These are phyloP conservation scores for Kwoniella botswanensis DNA, from an alignment of 768 basidiomycete genomes.

Conservation along the genomic window DNA sequence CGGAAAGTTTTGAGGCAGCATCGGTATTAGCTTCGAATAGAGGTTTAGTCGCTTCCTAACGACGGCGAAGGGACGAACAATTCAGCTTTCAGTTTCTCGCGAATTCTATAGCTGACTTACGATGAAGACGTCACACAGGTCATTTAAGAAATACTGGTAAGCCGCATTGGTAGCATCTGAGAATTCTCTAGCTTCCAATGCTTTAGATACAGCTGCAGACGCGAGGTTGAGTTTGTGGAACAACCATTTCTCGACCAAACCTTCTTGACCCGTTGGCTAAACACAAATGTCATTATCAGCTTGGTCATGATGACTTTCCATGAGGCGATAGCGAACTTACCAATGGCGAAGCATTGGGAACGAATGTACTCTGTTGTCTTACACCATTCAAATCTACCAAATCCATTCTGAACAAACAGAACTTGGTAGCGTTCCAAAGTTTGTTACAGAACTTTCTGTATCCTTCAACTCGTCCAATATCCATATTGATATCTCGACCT, in stretches of 20 bases:
- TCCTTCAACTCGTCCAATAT: conserved; percentile 93
- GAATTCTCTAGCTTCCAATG: conserved; percentile 82
- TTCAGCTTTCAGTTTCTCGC: not conserved
- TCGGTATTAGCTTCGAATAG: conserved; percentile 81
- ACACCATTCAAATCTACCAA: conserved; percentile 58
- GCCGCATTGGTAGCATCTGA: conserved; percentile 83
- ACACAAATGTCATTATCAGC: conserved; percentile 8
- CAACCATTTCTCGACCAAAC: conserved; percentile 92
- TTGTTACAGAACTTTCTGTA: conserved; percentile 99
- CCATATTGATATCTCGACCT: conserved; percentile 97
- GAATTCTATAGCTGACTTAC: conserved; percentile 61
- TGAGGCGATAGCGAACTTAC: conserved; percentile 59
- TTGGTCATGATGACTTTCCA: not conserved
- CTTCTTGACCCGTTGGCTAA: conserved; percentile 86
- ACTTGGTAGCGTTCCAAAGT: conserved; percentile 98
- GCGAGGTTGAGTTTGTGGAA: conserved; percentile 90
- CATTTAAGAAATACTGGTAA: conserved; percentile 97
- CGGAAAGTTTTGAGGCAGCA: conserved; percentile 69
- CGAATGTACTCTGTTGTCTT: conserved; percentile 64
- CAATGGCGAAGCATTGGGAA: conserved; percentile 72
- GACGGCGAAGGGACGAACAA: not conserved
- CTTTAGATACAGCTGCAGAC: conserved; percentile 73
- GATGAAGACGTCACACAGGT: conserved; percentile 99
- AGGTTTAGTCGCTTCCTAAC: conserved; percentile 96
- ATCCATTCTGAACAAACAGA: conserved; percentile 97